Conservation (phyloP, 768 basidiomycete species). For the Phlegmacium glaucopus region DNA sequence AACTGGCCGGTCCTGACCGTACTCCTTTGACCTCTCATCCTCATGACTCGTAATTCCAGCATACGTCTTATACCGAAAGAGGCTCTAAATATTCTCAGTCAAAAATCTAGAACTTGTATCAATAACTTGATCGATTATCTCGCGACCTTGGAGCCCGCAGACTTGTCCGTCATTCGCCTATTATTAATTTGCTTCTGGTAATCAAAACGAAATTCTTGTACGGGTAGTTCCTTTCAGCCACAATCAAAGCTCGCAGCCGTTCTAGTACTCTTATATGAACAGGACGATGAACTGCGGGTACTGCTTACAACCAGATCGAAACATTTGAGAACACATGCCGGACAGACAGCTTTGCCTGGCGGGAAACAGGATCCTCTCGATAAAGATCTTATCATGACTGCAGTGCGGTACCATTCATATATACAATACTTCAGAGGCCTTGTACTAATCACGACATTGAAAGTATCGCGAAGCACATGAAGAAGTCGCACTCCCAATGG, state of each 20-base stretch:
- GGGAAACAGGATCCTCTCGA: slow-evolving; percentile 39
- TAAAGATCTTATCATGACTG: slow-evolving; percentile 59
- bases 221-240: slow-evolving; percentile 28
- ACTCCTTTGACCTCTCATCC: neutral
- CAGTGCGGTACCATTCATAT: slow-evolving; percentile 48
- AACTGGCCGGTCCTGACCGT: too few relatives aligned
- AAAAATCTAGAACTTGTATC: slow-evolving; percentile 30
- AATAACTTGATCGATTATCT: slow-evolving; percentile 34
- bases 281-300: slow-evolving; percentile 64
- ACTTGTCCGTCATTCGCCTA: slow-evolving; percentile 49
- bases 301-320: slow-evolving; percentile 86
- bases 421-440: neutral
- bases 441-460: slow-evolving; percentile 1
- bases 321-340: slow-evolving; percentile 67
- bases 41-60: neutral
- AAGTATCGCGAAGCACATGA: slow-evolving; percentile 84
- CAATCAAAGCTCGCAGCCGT: slow-evolving; percentile 65
- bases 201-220: slow-evolving; percentile 6
- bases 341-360: slow-evolving; percentile 50
- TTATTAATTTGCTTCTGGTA: neutral
- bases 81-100: slow-evolving; percentile 21
- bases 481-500: slow-evolving; percentile 70
- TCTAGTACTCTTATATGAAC: slow-evolving; percentile 74
- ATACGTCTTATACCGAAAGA: slow-evolving; percentile 11
- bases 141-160: slow-evolving; percentile 31